A percentile compares a stretch with the other conserved stretches of the same genome.
Evolutionary conservation across 2,329 filamentous ascomycete species (phyloP).

Genomic region (Metarhizium rileyi): DNA sequence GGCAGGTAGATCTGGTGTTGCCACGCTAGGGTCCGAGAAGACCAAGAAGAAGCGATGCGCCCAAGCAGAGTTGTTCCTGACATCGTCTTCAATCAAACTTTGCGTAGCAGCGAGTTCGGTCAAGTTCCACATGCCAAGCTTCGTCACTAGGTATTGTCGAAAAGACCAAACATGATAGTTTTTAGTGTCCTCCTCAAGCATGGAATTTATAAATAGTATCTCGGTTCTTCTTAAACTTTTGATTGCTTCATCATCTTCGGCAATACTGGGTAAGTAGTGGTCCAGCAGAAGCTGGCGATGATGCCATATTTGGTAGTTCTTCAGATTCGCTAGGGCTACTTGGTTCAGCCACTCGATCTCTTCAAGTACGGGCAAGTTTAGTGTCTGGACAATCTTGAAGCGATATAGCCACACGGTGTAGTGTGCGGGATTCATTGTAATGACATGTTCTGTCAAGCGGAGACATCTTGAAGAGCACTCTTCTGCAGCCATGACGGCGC

Average conservation of each 20-base stretch:
- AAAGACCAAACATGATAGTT: slow-evolving; percentile 99
- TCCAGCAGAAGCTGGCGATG: slow-evolving; percentile 58
- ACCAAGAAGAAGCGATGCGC: slow-evolving; percentile 94
- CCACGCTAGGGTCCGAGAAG: slow-evolving; percentile 52
- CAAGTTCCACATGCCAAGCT: slow-evolving; percentile 60
- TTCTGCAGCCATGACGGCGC: slow-evolving; percentile 82
- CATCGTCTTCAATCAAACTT: slow-evolving; percentile 63
- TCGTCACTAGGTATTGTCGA: slow-evolving; percentile 59
- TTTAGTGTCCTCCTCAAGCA: slow-evolving; percentile 81
- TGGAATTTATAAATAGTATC: slow-evolving; percentile 63
- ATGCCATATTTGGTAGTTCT: slow-evolving; percentile 99
- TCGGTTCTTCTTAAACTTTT: slow-evolving; percentile 55
- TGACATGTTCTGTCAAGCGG: slow-evolving; percentile 78
- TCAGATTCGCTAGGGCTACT: slow-evolving; percentile 73
- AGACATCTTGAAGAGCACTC: slow-evolving; percentile 75
- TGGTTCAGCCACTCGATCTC: slow-evolving; percentile 83
- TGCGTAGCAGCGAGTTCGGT: slow-evolving; percentile 64
- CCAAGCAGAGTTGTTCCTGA: slow-evolving; percentile 96
- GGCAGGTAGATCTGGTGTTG: slow-evolving; percentile 37
- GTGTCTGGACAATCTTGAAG: slow-evolving; percentile 62
- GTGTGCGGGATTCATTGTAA: slow-evolving; percentile 88
- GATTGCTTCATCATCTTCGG: slow-evolving; percentile 45
- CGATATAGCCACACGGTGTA: slow-evolving; percentile 99
- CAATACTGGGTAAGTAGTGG: slow-evolving; percentile 49
- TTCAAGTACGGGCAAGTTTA: slow-evolving; percentile 53